Evolutionary conservation across 1,284 basidiomycete genomes (phyloP).

Genomic region (Athelia sp.): DNA sequence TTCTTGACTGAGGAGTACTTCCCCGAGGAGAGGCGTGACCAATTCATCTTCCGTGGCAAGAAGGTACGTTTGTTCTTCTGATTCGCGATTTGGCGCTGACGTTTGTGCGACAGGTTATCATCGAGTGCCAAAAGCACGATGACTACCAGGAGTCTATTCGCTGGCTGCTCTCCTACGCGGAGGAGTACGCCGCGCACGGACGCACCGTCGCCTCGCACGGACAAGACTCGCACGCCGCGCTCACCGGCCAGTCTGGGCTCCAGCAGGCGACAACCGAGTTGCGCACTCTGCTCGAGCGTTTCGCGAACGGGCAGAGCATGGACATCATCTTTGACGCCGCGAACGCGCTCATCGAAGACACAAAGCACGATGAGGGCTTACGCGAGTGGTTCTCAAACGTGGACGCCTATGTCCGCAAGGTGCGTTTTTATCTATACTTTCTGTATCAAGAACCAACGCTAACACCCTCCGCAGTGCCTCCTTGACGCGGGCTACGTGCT

Average conservation of each 20-base stretch:
- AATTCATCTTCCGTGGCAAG: constrained; percentile 55
- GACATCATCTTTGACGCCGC: constrained; percentile 70
- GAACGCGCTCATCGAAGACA: constrained; percentile 72
- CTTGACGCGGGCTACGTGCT: constrained; percentile 89
- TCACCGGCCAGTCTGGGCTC: constrained; percentile 32
- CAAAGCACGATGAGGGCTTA: constrained; percentile 73
- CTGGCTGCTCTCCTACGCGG: constrained; percentile 72
- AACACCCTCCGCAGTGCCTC: constrained; percentile 42
- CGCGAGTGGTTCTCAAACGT: constrained; percentile 72
- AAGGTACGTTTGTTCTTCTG: constrained; percentile 25
- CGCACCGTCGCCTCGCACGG: constrained; percentile 39
- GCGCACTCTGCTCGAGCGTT: constrained; percentile 83
- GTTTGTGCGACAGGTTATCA: constrained; percentile 60
- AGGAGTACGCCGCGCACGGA: constrained; percentile 75
- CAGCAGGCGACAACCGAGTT: constrained; percentile 62
- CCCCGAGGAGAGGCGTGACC: constrained; percentile 61
- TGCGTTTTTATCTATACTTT: constrained; percentile 21
- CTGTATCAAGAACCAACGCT: neutral
- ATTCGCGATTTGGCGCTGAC: neutral
- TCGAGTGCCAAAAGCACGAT: constrained; percentile 90
- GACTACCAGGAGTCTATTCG: constrained; percentile 83
- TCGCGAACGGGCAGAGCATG: constrained; percentile 75
- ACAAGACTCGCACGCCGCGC: constrained; percentile 26
- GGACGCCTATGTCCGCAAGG: constrained; percentile 64
- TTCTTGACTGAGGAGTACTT: constrained; percentile 54